Evolutionary conservation across 2,329 filamentous ascomycete species (phyloP).

Genomic region (Sphaceloma murrayae): DNA sequence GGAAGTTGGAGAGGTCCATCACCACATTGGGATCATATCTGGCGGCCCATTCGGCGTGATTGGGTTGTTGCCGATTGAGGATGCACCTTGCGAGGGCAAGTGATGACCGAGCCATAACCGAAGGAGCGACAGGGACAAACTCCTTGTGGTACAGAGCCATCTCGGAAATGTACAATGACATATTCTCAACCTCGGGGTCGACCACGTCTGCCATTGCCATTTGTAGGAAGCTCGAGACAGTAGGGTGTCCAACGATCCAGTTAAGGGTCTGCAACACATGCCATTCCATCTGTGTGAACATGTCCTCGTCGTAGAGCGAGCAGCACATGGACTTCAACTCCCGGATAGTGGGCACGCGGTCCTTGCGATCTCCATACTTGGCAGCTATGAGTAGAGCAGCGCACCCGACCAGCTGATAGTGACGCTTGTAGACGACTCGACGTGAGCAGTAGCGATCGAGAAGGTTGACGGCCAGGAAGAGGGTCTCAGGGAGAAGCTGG

Average conservation of each 20-base stretch:
- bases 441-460: slow-evolving; percentile 96
- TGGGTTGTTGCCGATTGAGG: slow-evolving; percentile 66
- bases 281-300: slow-evolving; percentile 99
- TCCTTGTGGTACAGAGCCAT: slow-evolving; percentile 94
- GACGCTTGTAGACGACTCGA: slow-evolving; percentile 95
- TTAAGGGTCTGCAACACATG: slow-evolving; percentile 95
- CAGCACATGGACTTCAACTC: slow-evolving; percentile 99
- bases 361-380: slow-evolving; percentile 98
- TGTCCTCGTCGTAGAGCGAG: slow-evolving; percentile 93
- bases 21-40: slow-evolving; percentile 60
- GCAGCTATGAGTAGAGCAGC: slow-evolving; percentile 91
- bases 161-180: slow-evolving; percentile 89
- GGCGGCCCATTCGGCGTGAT: slow-evolving; percentile 62
- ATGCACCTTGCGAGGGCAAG: slow-evolving; percentile 81
- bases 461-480: slow-evolving; percentile 93
- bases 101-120: slow-evolving; percentile 79
- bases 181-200: slow-evolving; percentile 83
- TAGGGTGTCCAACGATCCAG: slow-evolving; percentile 93
- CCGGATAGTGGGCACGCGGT: slow-evolving; percentile 91
- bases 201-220: slow-evolving; percentile 71
- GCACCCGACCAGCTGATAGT: slow-evolving; percentile 96
- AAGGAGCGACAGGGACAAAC: slow-evolving; percentile 86
- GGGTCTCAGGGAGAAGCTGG: slow-evolving; percentile 82
- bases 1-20: slow-evolving; percentile 53
- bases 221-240: slow-evolving; percentile 87